These are phyloP conservation scores for Termitomyces sp. DNA, from an alignment of 768 basidiomycete species.

Conservation along the genomic window DNA sequence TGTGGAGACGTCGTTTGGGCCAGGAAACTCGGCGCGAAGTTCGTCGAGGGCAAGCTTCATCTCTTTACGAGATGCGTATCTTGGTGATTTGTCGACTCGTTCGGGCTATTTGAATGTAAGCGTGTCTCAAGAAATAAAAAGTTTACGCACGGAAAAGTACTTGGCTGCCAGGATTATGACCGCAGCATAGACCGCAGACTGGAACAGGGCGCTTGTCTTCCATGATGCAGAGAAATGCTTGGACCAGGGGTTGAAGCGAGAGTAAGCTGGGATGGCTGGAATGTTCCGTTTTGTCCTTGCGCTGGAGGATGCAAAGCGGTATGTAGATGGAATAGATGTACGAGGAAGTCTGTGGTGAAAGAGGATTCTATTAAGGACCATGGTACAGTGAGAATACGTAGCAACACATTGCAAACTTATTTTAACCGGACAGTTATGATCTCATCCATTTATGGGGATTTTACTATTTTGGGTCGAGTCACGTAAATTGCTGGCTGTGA, in stretches of 20 bases:
- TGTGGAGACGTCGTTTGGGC: conserved; percentile 45
- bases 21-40: conserved; percentile 42
- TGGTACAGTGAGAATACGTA: background rate
- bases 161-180: conserved; percentile 29
- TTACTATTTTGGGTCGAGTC: too few relatives aligned
- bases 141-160: conserved; percentile 22
- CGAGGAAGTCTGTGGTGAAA: background rate
- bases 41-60: conserved; percentile 50
- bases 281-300: background rate
- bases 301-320: background rate
- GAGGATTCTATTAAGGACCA: background rate
- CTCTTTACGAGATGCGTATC: conserved; percentile 46
- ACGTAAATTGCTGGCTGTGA: too few relatives aligned
- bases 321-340: background rate
- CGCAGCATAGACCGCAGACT: conserved; percentile 33
- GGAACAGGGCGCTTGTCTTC: conserved; percentile 28
- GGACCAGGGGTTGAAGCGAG: conserved; percentile 40
- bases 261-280: background rate
- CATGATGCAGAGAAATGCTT: conserved; percentile 30
- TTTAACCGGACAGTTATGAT: too few relatives aligned
- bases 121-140: background rate
- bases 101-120: conserved; percentile 8
- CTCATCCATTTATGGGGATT: too few relatives aligned
- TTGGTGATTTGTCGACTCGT: conserved; percentile 7
- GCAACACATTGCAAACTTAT: too few relatives aligned